Evolutionary conservation across 164 flowering plant species (phyloP).

Genomic region (Liquidambar formosana): DNA sequence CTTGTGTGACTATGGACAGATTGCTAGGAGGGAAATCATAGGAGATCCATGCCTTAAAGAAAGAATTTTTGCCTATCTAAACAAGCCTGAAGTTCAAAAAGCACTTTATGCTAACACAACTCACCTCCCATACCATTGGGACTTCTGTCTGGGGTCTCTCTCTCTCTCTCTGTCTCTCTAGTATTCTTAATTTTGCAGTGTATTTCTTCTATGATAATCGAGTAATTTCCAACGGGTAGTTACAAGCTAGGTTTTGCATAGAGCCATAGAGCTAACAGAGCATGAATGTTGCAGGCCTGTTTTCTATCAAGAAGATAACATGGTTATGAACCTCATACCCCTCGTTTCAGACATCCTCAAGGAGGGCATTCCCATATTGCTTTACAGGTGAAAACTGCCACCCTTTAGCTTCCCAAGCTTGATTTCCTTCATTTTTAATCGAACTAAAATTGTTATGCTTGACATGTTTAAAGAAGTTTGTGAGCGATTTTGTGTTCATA

Average conservation of each 20-base stretch:
- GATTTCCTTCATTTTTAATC: neutral
- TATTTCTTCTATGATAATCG: too few species aligned
- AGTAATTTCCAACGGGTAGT: too few species aligned
- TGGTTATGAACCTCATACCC: constrained; percentile 37
- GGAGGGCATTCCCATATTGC: constrained; percentile 34
- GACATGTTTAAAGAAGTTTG: neutral
- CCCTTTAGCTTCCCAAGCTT: too few species aligned
- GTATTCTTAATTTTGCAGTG: too few species aligned
- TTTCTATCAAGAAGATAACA: constrained; percentile 30
- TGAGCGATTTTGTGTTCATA: neutral
- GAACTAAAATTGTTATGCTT: too few species aligned
- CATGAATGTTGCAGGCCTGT: constrained; percentile 35
- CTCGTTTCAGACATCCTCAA: constrained; percentile 26
- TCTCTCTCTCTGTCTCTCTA: too few species aligned
- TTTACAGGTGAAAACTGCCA: constrained; percentile 30
- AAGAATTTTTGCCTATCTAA: constrained; percentile 36
- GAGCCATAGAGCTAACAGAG: neutral
- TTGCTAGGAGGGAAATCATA: neutral
- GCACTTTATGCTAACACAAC: constrained; percentile 47
- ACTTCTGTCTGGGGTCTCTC: constrained; percentile 35
- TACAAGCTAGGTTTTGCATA: too few species aligned
- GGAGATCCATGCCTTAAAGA: constrained; percentile 45
- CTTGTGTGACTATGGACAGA: constrained; percentile 1
- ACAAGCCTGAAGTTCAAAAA: constrained; percentile 38
- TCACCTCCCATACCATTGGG: constrained; percentile 37